These are phyloP conservation scores for Stagonosporopsis rhizophila DNA, from an alignment of 2,329 filamentous ascomycete genomes.

Conservation along the genomic window DNA sequence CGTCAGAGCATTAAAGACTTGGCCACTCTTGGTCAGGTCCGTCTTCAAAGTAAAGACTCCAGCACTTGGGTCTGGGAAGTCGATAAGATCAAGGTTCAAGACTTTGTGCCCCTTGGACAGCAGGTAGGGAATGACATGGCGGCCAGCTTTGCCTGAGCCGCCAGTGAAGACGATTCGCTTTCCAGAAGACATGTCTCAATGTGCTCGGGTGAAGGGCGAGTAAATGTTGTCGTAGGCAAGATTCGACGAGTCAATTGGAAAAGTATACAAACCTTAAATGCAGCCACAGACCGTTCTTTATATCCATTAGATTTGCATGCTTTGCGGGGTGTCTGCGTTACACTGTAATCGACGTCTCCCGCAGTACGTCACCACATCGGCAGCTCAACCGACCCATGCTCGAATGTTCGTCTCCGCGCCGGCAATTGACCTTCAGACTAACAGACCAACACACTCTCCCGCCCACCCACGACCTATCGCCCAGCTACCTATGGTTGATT, in stretches of 20 bases:
- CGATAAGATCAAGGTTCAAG: slow-evolving; percentile 63
- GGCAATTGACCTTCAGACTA: slow-evolving; percentile 17
- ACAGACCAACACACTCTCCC: neutral
- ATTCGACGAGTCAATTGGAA: neutral
- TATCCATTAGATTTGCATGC: neutral
- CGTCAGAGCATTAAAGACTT: slow-evolving; percentile 62
- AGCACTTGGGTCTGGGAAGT: slow-evolving; percentile 52
- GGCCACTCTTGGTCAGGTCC: slow-evolving; percentile 63
- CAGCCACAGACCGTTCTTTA: slow-evolving; percentile 3
- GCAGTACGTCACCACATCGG: slow-evolving; percentile 31
- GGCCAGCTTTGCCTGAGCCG: slow-evolving; percentile 60
- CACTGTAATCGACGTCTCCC: neutral
- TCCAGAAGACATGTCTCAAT: slow-evolving; percentile 37
- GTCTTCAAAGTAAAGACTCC: slow-evolving; percentile 62
- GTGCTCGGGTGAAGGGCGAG: neutral
- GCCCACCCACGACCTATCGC: slow-evolving; percentile 15
- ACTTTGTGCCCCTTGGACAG: slow-evolving; percentile 59
- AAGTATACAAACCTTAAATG: neutral
- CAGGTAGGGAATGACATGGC: slow-evolving; percentile 62
- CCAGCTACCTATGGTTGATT: slow-evolving; percentile 40
- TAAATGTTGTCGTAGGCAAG: neutral
- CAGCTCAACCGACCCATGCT: slow-evolving; percentile 16
- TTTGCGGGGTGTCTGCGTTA: slow-evolving; percentile 12
- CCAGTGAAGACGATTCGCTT: slow-evolving; percentile 56
- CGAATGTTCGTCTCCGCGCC: slow-evolving; percentile 15